Conservation (phyloP, 805 yeast species). For the Teunomyces gatunensis region DNA sequence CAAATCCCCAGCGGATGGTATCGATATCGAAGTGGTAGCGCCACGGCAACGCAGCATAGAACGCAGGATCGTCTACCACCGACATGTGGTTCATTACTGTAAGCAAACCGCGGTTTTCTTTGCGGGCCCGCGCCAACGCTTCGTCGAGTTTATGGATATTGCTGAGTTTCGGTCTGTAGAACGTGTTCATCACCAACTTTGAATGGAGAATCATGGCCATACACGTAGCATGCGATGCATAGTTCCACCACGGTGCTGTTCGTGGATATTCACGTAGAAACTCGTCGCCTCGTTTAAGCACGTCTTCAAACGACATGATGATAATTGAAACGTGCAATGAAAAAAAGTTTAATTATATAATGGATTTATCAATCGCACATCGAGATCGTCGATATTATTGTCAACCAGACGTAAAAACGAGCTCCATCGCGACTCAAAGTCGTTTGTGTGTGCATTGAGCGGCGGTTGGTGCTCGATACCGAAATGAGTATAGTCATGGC, state of each 20-base stretch:
- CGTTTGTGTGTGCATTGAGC: background rate
- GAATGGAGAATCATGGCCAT: conserved; percentile 61
- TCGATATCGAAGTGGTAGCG: conserved; percentile 59
- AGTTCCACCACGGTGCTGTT: conserved; percentile 57
- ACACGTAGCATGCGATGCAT: conserved; percentile 67
- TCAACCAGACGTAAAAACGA: background rate
- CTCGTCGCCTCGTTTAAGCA: conserved; percentile 69
- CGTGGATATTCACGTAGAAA: conserved; percentile 66
- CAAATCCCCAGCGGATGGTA: conserved; percentile 88
- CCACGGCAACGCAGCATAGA: conserved; percentile 85
- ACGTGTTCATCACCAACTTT: conserved; percentile 55
- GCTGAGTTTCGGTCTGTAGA: conserved; percentile 62
- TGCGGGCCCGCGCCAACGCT: conserved; percentile 60
- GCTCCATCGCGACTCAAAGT: background rate
- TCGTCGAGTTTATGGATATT: conserved; percentile 62
- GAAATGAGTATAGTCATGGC: background rate
- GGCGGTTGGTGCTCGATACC: background rate
- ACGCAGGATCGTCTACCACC: conserved; percentile 85
- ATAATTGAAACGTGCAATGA: background rate
- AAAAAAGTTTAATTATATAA: background rate
- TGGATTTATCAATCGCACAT: background rate
- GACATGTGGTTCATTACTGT: conserved; percentile 95
- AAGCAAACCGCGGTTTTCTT: conserved; percentile 70
- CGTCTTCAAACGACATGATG: conserved; percentile 63
- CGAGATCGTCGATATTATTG: background rate